Conservation (phyloP, 2,329 filamentous ascomycete genomes). For the Aspergillus fischeri region DNA sequence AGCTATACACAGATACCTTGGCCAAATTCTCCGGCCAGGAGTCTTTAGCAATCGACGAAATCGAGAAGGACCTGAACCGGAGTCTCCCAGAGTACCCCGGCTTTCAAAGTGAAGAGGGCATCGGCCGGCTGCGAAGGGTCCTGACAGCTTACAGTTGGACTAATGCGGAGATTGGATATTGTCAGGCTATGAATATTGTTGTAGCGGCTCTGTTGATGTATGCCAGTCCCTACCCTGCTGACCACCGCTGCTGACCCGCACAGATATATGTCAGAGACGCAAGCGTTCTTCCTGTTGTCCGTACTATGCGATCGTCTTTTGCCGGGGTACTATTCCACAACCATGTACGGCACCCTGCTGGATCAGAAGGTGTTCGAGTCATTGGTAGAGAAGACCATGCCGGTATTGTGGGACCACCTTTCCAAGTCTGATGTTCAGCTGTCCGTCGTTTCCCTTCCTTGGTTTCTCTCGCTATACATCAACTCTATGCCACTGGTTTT, state of each 20-base stretch:
- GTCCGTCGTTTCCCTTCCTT: conserved; percentile 92
- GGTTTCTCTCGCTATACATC: conserved; percentile 97
- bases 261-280: conserved; percentile 89
- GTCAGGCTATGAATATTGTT: conserved; percentile 99
- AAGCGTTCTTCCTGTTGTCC: conserved; percentile 92
- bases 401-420: conserved; percentile 96
- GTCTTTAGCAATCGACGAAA: conserved; percentile 95
- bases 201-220: conserved; percentile 92
- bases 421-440: conserved; percentile 94
- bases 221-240: conserved; percentile 20
- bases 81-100: conserved; percentile 96
- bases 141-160: conserved; percentile 97
- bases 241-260: conserved; percentile 16
- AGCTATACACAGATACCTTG: conserved; percentile 77
- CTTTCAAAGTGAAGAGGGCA: conserved; percentile 94
- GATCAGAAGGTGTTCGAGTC: conserved; percentile 98
- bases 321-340: conserved; percentile 96
- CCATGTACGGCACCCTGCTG: conserved; percentile 96
- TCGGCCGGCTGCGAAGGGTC: conserved; percentile 80
- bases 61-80: conserved; percentile 95
- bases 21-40: conserved; percentile 78
- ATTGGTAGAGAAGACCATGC: conserved; percentile 98
- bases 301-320: conserved; percentile 87
- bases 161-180: conserved; percentile 93
- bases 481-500: conserved; percentile 99